phyloP scores from a whole-genome alignment of 2,329 filamentous ascomycete genomes.

The Penicillium psychrosexuale region DNA sequence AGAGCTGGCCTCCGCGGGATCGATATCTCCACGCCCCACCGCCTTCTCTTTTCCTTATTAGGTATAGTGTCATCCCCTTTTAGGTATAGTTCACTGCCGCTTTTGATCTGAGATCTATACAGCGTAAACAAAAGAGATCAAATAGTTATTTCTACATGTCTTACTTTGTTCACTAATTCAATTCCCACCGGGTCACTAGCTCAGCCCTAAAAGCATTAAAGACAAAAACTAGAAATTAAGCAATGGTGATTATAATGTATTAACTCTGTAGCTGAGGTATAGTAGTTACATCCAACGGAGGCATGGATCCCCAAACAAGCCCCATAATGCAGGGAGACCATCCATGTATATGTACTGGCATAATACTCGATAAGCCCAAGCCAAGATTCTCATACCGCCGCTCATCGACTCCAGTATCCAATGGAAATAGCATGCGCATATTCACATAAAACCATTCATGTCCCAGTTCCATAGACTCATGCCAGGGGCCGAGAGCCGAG shows the following conservation, averaged over 20 bases:
- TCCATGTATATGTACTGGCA: neutral
- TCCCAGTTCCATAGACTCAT: neutral
- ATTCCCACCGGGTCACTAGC: neutral
- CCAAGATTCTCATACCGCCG: neutral
- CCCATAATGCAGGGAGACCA: neutral
- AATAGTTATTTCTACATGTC: no score
- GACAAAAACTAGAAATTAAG: no score
- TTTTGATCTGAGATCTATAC: neutral
- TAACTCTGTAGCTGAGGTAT: neutral
- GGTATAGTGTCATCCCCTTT: neutral
- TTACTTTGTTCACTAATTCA: neutral
- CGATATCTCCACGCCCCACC: slow-evolving; percentile 8
- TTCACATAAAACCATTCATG: neutral
- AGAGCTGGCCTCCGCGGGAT: slow-evolving; percentile 11
- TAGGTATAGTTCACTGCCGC: neutral
- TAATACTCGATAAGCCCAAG: neutral
- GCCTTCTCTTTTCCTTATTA: slow-evolving; percentile 1
- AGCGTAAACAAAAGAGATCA: neutral
- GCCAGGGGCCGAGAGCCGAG: neutral
- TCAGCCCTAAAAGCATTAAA: neutral
- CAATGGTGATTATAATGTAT: neutral
- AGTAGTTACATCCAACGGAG: neutral
- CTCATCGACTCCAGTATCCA: neutral
- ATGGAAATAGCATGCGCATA: neutral
- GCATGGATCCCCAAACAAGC: neutral